Conservation (phyloP, 306 rosid species). For the Citrullus amarus region DNA sequence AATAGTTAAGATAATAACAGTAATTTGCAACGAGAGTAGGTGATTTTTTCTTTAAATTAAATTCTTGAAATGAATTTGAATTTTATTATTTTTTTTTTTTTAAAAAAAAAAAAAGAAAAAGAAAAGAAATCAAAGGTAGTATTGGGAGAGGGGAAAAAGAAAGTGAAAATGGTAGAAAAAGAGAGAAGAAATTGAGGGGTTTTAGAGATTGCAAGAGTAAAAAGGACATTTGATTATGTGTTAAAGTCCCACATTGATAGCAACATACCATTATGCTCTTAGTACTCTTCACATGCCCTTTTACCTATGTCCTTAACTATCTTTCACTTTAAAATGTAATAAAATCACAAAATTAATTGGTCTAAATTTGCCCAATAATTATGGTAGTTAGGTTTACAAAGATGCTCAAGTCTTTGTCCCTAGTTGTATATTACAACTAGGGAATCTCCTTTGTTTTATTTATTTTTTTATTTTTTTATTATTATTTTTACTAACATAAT, state of each 20-base stretch:
- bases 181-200: neutral
- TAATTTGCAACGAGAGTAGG: neutral
- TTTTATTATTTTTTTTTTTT: too few relatives aligned
- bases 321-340: neutral
- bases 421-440: neutral
- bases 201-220: neutral
- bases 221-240: constrained; percentile 1
- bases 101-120: too few relatives aligned
- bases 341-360: neutral
- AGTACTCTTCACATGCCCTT: neutral
- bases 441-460: too few relatives aligned
- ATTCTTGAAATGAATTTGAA: neutral
- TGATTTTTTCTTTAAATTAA: neutral
- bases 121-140: neutral
- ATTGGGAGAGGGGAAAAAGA: neutral
- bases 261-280: neutral
- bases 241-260: constrained; percentile 6
- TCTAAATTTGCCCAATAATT: neutral
- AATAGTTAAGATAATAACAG: neutral
- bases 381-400: neutral
- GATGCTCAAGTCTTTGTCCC: neutral
- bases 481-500: too few relatives aligned
- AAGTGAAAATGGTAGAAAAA: neutral
- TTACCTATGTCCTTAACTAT: neutral
- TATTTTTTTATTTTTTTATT: too few relatives aligned